phyloP scores from a whole-genome alignment of 2,329 filamentous ascomycete genomes.

The Fonsecaea nubica region DNA sequence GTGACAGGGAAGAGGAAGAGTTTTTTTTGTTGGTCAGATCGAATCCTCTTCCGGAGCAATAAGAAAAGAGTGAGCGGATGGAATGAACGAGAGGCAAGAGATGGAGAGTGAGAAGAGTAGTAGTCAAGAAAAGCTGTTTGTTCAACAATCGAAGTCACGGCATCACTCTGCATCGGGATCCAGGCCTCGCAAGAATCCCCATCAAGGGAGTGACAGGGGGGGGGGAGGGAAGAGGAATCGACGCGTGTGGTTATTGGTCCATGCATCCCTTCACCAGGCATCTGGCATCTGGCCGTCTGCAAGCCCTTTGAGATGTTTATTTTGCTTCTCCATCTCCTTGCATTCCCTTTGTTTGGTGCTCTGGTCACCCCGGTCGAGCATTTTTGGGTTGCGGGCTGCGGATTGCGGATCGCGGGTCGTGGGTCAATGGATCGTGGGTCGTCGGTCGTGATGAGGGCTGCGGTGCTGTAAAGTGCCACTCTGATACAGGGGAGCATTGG shows the following conservation, averaged over 20 bases:
- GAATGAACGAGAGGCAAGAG: slow-evolving; percentile 5
- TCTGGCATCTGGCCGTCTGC: slow-evolving; percentile 4
- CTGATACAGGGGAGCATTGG: slow-evolving; percentile 1
- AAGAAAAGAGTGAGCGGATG: slow-evolving; percentile 7
- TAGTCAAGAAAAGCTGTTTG: slow-evolving; percentile 7
- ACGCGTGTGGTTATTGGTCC: slow-evolving; percentile 18
- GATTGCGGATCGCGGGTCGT: neutral
- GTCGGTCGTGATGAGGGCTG: slow-evolving; percentile 13
- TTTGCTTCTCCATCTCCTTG: slow-evolving; percentile 25
- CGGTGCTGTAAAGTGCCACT: slow-evolving; percentile 17
- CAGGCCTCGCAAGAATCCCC: neutral
- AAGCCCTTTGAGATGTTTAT: slow-evolving; percentile 6
- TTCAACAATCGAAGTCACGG: neutral
- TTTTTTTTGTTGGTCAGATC: slow-evolving; percentile 17
- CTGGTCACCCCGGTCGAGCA: neutral
- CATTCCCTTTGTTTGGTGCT: slow-evolving; percentile 9
- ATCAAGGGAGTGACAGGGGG: slow-evolving; percentile 1
- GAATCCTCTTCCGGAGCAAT: slow-evolving; percentile 16
- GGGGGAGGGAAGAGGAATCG: neutral
- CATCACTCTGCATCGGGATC: slow-evolving; percentile 4
- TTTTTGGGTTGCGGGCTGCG: too few species aligned
- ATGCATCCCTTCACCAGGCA: slow-evolving; percentile 6
- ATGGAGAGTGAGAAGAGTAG: neutral
- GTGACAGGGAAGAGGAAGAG: slow-evolving; percentile 19
- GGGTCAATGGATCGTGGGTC: neutral